Evolutionary conservation across 2,329 filamentous ascomycete species (phyloP), one percentile per base, ranked within the genome.

Genomic region (Dactylellina parvicollis): DNA sequence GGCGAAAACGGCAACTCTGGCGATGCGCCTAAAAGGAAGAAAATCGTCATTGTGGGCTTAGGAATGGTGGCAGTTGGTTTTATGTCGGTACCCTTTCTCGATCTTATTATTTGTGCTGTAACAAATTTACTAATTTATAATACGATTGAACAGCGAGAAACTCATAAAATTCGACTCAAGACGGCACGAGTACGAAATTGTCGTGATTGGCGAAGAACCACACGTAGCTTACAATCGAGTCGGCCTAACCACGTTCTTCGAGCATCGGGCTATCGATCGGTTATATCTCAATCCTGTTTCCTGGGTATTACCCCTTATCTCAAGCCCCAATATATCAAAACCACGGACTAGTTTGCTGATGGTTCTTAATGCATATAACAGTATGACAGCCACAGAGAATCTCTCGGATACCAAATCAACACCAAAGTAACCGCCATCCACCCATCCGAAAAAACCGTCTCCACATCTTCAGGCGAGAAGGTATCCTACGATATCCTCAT

Each of bases 171-270:
- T 92, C 57, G 92, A 96, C 79, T 86, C 88, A 1, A 88, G 90
- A 78, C 82, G 87, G 75, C 84, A 89, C 77, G 89, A 92, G 80
- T 96, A 92, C 79, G 87, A 92, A 75, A 86, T 96, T 56, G 85
- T 92, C 1, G 92, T 96, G 9, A 90, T 97, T 74, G 92, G 92
- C 74, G 92, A 96, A 78, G 92, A 96, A 79, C 84, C 90, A 18
- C 90, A 96, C 82, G 83, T 96, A 60, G 92, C 92, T 18, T 96
- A 96, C 80, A 96, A 96, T 80, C 88, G 93, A 67, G 92, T 96
- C 28, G 92, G 92, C 2, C 84, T 96, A 55, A 96, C 92, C 2
- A 91, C 89, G 71, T 96, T 93, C 83, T 96, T 96, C 79, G 88
- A 92, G 77, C 92, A 96, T 81, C 86, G 92, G 57, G 86, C 90